Conservation (phyloP, 1,139 yeast species). For the Chernovozyma sophiae-reginae region DNA sequence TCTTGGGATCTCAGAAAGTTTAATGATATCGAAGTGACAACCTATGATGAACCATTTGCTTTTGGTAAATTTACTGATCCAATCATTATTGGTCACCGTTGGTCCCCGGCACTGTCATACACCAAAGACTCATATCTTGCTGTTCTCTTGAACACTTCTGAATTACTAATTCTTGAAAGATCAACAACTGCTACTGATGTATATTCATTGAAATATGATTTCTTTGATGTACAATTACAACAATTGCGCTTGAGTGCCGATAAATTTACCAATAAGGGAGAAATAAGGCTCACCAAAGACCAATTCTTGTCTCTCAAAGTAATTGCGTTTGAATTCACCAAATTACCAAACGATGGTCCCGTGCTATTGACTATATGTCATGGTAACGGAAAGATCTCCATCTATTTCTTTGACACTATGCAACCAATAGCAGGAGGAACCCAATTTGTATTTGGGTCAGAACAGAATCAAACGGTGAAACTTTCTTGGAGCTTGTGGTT, state of each 20-base stretch:
- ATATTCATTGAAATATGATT: constrained; percentile 22
- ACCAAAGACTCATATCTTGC: constrained; percentile 31
- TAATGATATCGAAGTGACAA: constrained; percentile 21
- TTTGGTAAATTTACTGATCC: constrained; percentile 33
- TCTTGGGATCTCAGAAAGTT: constrained; percentile 29
- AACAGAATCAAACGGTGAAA: not conserved
- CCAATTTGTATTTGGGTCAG: not conserved
- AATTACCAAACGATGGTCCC: not conserved
- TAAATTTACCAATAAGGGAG: constrained; percentile 8
- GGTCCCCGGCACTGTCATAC: constrained; percentile 25
- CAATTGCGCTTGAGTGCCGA: constrained; percentile 15
- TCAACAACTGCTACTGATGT: constrained; percentile 18
- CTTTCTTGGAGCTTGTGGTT: not conserved
- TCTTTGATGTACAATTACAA: constrained; percentile 24
- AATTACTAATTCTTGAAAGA: constrained; percentile 30
- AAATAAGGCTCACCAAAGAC: constrained; percentile 14
- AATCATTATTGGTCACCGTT: constrained; percentile 30
- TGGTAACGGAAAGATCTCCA: not conserved
- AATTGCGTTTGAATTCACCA: constrained; percentile 22
- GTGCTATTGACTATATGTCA: not conserved
- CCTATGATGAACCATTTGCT: constrained; percentile 27
- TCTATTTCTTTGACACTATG: not conserved
- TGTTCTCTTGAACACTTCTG: constrained; percentile 37
- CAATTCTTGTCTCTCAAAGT: constrained; percentile 24
- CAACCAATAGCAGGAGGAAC: not conserved